These are phyloP conservation scores for Fusarium goolgardi DNA, from an alignment of 2,329 filamentous ascomycete species.

Conservation along the genomic window DNA sequence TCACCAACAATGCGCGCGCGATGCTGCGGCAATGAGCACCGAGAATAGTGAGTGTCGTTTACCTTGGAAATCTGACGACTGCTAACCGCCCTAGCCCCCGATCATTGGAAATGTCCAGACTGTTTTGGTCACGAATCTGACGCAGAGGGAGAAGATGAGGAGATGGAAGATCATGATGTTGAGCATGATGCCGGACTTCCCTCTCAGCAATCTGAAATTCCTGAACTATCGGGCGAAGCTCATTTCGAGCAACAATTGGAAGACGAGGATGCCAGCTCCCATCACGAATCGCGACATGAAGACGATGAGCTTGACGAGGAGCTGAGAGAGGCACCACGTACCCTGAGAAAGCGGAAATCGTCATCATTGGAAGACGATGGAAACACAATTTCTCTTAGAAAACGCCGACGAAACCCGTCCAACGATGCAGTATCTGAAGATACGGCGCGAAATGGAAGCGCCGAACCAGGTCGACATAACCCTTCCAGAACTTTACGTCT, in stretches of 20 bases:
- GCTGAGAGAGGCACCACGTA: slow-evolving; percentile 71
- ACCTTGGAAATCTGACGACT: neutral
- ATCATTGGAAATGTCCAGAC: slow-evolving; percentile 64
- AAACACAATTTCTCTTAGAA: slow-evolving; percentile 62
- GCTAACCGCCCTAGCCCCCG: slow-evolving; percentile 51
- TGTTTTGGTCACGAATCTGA: slow-evolving; percentile 55
- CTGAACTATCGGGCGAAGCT: slow-evolving; percentile 27
- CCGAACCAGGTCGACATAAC: slow-evolving; percentile 48
- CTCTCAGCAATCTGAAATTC: slow-evolving; percentile 47
- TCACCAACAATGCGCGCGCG: slow-evolving; percentile 88
- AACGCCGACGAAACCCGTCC: slow-evolving; percentile 62
- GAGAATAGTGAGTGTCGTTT: slow-evolving; percentile 48
- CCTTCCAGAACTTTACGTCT: slow-evolving; percentile 70
- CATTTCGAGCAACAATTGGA: slow-evolving; percentile 15
- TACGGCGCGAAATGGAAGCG: slow-evolving; percentile 47
- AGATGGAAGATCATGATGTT: slow-evolving; percentile 38
- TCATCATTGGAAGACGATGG: slow-evolving; percentile 75
- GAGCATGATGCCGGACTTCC: slow-evolving; percentile 39
- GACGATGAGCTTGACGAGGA: slow-evolving; percentile 28
- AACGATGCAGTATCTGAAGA: slow-evolving; percentile 57
- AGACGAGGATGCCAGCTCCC: slow-evolving; percentile 30
- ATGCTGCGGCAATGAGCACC: slow-evolving; percentile 61
- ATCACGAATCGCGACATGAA: slow-evolving; percentile 23
- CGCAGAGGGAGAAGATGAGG: slow-evolving; percentile 50
- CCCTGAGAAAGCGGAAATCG: slow-evolving; percentile 85